phyloP scores from a whole-genome alignment of 106 monocot species.

The Alisma plantagoaquatica region DNA sequence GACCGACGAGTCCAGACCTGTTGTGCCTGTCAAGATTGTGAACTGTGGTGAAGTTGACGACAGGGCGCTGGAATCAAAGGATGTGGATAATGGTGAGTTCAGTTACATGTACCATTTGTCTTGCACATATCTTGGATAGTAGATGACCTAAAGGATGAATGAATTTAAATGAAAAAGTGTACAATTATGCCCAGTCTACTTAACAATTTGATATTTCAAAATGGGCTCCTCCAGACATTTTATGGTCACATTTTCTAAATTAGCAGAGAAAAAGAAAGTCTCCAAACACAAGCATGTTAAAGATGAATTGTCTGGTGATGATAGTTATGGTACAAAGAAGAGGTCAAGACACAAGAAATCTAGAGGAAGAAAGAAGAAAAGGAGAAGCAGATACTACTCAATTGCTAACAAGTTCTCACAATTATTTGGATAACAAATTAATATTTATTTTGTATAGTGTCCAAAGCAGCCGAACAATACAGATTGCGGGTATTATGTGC shows the following conservation, averaged over 20 bases:
- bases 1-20: conserved; percentile 48
- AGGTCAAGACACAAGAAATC: conserved; percentile 51
- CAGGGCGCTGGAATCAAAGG: conserved; percentile 6
- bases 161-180: not conserved
- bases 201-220: not conserved
- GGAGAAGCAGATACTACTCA: conserved; percentile 62
- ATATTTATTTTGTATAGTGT: too few species aligned
- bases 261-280: conserved; percentile 62
- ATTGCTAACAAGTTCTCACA: too few species aligned
- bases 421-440: too few species aligned
- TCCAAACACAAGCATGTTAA: conserved; percentile 36
- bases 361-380: conserved; percentile 63
- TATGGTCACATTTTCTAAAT: not conserved
- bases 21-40: conserved; percentile 70
- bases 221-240: not conserved
- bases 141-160: too few species aligned
- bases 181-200: not conserved
- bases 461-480: too few species aligned
- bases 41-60: conserved; percentile 72
- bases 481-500: too few species aligned
- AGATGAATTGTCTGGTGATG: conserved; percentile 30
- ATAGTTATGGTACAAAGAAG: conserved; percentile 22
- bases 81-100: too few species aligned
- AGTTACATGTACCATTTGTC: not conserved
- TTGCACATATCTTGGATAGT: too few species aligned